Base-by-base conservation (phyloP, 1,139 yeast species). In the Waltiozyma sp. region DNA sequence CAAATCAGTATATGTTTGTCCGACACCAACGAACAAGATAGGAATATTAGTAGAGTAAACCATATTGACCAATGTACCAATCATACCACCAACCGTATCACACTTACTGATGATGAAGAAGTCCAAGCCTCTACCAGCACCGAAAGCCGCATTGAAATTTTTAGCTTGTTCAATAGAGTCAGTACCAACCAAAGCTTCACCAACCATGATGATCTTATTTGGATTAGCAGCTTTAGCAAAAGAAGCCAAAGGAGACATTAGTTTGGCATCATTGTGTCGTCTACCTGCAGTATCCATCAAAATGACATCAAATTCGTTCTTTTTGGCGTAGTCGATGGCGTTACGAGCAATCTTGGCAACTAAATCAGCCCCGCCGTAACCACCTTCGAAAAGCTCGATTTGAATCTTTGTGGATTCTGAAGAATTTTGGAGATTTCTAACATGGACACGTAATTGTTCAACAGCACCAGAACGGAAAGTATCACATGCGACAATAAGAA, bases 401-500 rank as follows among this genome's bases (percentile, higher is more conserved):
- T 69, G 70, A 37, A 3, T 16, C 15, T 80, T 82, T 16, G 69
- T 66, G 28, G 70, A 70, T 38, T 68, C 70, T 19, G 77, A 72
- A 23, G 85, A 66, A 46, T 78, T 78, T 44, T 81, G 77, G 49
- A 91, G 68, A 53, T 93, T 84, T 49, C 79, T 80, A 2, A 89
- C 98, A 63, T 91, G 98, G 2, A 91, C 96, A 53, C 91, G 80
- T 50, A 91, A 70, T 63, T 91, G 98, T 60, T 91, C 98, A 15
- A 91, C 97, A 0, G 98, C 98, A 41, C 98, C 98, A 0, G 96
- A 87, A 63, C 98, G 74, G 66, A 91, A 91, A 0, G 98, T 93
- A 65, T 91, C 98, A 65, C 98, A 91, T 0, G 98, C 98, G 38
- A 95, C 95, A 53, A 91, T 84, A 45, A 91, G 70, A 1, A 91